Conservation (phyloP, 1,139 yeast species). For the Martiniozyma asiatica region DNA sequence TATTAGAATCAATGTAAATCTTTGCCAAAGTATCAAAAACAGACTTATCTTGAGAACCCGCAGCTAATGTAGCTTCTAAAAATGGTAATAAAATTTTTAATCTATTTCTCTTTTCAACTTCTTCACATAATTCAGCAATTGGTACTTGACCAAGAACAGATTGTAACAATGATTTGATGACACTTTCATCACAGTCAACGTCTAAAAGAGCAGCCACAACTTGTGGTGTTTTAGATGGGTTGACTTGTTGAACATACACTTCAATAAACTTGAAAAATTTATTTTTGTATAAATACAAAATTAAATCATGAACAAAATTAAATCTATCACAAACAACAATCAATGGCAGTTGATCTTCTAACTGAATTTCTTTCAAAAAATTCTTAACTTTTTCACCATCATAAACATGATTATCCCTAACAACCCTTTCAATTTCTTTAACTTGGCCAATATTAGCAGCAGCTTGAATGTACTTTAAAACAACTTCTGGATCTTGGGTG, state of each 20-base stretch:
- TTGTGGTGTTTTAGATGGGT: conserved; percentile 90
- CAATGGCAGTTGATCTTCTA: conserved; percentile 92
- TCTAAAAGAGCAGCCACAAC: conserved; percentile 93
- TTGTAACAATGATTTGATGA: conserved; percentile 68
- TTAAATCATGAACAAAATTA: conserved; percentile 85
- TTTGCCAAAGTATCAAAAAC: conserved; percentile 92
- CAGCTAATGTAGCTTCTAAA: conserved; percentile 77
- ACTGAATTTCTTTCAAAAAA: conserved; percentile 84
- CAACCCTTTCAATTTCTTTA: conserved; percentile 91
- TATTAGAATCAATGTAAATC: conserved; percentile 94
- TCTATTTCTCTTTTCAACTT: conserved; percentile 94
- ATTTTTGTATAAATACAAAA: conserved; percentile 85
- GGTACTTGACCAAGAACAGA: conserved; percentile 95
- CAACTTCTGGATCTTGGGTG: conserved; percentile 91
- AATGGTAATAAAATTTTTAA: conserved; percentile 84
- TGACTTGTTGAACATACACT: conserved; percentile 94
- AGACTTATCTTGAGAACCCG: conserved; percentile 85
- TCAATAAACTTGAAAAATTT: conserved; percentile 93
- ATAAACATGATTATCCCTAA: conserved; percentile 85
- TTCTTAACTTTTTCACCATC: conserved; percentile 97
- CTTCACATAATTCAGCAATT: conserved; percentile 74
- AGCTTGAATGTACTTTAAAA: conserved; percentile 88
- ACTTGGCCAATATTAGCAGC: conserved; percentile 86
- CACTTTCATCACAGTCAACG: conserved; percentile 90
- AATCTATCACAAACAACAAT: conserved; percentile 93